Evolutionary conservation across 1,284 basidiomycete species (phyloP), one percentile per base, ranked within the genome.

Genomic region (Ganoderma sinense): DNA sequence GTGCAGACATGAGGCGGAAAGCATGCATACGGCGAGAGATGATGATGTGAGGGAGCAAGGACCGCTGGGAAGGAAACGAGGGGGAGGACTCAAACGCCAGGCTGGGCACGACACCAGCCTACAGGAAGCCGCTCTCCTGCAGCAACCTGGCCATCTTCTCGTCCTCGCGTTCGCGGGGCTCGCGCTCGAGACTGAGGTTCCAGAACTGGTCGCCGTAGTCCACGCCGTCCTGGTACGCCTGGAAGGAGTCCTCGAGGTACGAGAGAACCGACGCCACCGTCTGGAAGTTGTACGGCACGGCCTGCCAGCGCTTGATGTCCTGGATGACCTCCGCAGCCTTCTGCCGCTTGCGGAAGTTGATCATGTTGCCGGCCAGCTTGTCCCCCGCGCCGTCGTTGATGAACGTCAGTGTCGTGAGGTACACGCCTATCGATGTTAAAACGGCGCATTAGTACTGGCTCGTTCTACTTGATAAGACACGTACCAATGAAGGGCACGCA

Each of bases 381-480:
- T 99, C 96, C 66, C 94, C 93, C 79, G 97, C 97, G n/a, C 97
- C 98, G 78, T 99, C 98, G 80, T 98, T 96, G 79, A 98, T 98
- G 82, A 99, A 99, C 4, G 97, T 97, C 68, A 99, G 86, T 26
- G 95, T 96, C 4, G 97, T 97, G 26, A 99, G 88, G 84, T 98
- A 99, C 67, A 98, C 94, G 75, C 97, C 96, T 97, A 26, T 65
- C 16, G 31, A 55, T 97, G 31, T 65, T 13, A 29, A 53, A 33
- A 23, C 13, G n/a, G 40, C 23, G 18, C 13, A 64, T 48, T 51
- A 64, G 45, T 23, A 39, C 59, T 41, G 14, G 14, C 16, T 40
- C 11, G 23, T 29, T 29, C n/a, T 16, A 23, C n/a, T 13, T 40
- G 7, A n/a, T 26, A 56, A 65, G 53, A 43, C 2, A 81, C 87